These are phyloP conservation scores for Ophiocytium majus DNA, from an alignment of 352 stramenopile genomes.

Conservation along the genomic window DNA sequence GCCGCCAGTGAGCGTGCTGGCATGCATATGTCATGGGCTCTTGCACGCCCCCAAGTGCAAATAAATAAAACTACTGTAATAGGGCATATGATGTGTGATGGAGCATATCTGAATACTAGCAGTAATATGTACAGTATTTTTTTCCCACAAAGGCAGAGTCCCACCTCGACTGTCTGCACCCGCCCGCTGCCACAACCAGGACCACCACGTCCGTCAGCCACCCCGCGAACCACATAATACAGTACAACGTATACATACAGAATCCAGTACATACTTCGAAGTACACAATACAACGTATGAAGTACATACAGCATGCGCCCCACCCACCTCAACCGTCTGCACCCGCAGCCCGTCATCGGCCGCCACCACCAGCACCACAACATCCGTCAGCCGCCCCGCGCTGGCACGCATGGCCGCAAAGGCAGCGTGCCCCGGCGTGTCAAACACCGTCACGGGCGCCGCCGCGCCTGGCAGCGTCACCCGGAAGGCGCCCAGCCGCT, in stretches of 20 bases:
- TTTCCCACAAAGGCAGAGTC: neutral
- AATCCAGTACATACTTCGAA: neutral
- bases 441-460: constrained; percentile 83
- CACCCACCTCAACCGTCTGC: constrained; percentile 90
- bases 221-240: constrained; percentile 70
- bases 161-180: constrained; percentile 91
- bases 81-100: neutral
- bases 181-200: constrained; percentile 90
- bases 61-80: neutral
- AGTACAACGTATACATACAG: constrained; percentile 66
- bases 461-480: constrained; percentile 58
- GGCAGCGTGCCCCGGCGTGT: constrained; percentile 97
- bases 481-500: constrained; percentile 94
- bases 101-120: neutral
- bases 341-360: constrained; percentile 93
- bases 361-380: constrained; percentile 91
- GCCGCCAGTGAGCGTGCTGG: no score
- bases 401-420: constrained; percentile 95
- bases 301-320: neutral
- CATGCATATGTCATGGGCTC: no score
- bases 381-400: constrained; percentile 91
- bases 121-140: neutral
- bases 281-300: neutral
- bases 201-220: constrained; percentile 94
- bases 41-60: no score